These are phyloP conservation scores for Starmerella roubikii DNA, from an alignment of 805 yeast species.

Conservation along the genomic window DNA sequence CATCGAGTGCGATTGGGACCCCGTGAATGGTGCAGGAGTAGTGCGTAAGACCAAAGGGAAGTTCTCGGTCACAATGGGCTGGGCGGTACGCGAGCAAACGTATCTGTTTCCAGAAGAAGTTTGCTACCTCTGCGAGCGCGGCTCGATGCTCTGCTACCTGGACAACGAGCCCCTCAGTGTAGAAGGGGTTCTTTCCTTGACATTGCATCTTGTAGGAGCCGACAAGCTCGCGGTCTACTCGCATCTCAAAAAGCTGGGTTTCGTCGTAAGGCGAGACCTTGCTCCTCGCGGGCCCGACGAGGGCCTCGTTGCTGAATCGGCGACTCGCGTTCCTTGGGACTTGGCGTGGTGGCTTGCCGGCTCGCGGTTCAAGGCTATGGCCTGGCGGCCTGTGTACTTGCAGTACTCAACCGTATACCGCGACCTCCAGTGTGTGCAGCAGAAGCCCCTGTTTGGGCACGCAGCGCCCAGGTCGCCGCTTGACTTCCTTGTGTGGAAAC, in stretches of 20 bases:
- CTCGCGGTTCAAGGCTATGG: conserved; percentile 5
- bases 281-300: neutral
- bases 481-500: conserved; percentile 72
- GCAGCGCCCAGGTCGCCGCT: conserved; percentile 23
- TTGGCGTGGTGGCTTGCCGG: conserved; percentile 8
- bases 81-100: conserved; percentile 36
- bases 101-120: conserved; percentile 55
- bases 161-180: conserved; percentile 38
- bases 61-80: conserved; percentile 61
- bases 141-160: conserved; percentile 38
- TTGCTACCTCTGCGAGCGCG: conserved; percentile 69
- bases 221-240: conserved; percentile 43
- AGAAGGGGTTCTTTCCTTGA: conserved; percentile 47
- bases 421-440: conserved; percentile 12
- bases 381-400: conserved; percentile 18
- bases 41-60: conserved; percentile 52
- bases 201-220: conserved; percentile 21
- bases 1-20: conserved; percentile 38
- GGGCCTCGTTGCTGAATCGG: neutral
- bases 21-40: conserved; percentile 26
- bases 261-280: conserved; percentile 35
- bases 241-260: conserved; percentile 65
- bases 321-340: neutral
- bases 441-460: conserved; percentile 5
- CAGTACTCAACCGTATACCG: conserved; percentile 11